Evolutionary conservation across 2,329 filamentous ascomycete genomes (phyloP), one percentile per base, ranked within the genome.

Genomic region (Podosphaera fusca): DNA sequence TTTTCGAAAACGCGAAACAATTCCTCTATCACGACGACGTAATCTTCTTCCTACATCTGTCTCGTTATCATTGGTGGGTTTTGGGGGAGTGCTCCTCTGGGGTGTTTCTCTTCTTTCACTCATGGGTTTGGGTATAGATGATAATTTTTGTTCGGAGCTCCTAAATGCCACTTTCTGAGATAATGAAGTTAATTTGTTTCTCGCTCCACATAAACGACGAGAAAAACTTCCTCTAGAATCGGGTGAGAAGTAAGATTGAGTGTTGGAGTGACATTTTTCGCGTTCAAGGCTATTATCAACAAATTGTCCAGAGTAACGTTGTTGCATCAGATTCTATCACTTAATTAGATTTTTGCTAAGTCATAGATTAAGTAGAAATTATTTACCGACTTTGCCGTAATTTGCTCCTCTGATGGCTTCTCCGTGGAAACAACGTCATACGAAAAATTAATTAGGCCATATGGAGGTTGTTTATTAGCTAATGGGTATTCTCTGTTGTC

Each of bases 401-500:
- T 40, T 29, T 42, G 55, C 36, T 38, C 47, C 30, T 51, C 8
- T 30, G n/a, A 9, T 8, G 47, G n/a, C 47, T 51, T 30, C 3
- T 42, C n/a, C 4, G 38, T 14, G 10, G 38, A 12, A 12, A 33
- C 78, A 40, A 85, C 72, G 55, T 83, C 80, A 63, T 94, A 89
- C 46, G 78, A 81, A 66, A 96, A 84, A 58, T 81, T 81, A 60
- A 81, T 80, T 59, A 98, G 73, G 55, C 85, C 82, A 14, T 81
- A 78, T 1, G 92, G 92, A 1, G 89, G 94, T 0, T 87, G 84
- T 55, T 85, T 82, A 60, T 79, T 77, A 42, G 90, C 90, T 35
- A 98, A 74, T 45, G 92, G 92, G 68, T 94, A 98, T 64, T 92
- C 81, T 68, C 94, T 94, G 12, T 84, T 76, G 69, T 96, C 88